Base-by-base conservation (phyloP, 768 basidiomycete genomes). In the Dioszegia aurantiaca region DNA sequence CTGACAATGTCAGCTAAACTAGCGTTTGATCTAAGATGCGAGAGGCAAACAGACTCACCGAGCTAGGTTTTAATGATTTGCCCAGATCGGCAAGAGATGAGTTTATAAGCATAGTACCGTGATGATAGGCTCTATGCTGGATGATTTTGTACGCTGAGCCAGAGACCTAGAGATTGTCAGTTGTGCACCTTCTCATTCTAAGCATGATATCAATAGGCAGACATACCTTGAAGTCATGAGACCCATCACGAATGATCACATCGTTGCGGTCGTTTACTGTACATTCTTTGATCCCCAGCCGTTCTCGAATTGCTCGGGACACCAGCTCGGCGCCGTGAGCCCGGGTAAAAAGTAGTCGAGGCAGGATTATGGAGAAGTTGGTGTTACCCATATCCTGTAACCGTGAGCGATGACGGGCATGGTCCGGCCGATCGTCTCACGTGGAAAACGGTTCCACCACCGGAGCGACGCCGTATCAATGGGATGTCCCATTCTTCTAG, bases 71-170 rank as follows among this genome's bases (percentile, higher is more conserved):
- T 47, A 98, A 79, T 10, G 90, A 77, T 60, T 87, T 83, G 0
- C 89, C 87, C 8, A 99, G 79, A 5, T 83, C 81, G 31, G 82
- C 80, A 27, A 97, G 81, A 44, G 81, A 78, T 2, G 91, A 90
- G 8, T 89, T 86, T 21, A 98, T 87, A 26, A 99, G 83, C 95
- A 99, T 99, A 16, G 95, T 99, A 0, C 95, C 95, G 67, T 99
- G 95, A 67, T 98, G 94, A 78, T 97, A 98, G 6, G 92, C 91
- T 27, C 95, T 82, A 52, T 85, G 84, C 65, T 85, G 88, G 42
- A 87, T 86, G 55, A 99, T 89, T 78, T 95, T 97, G 79, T 95
- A 99, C 11, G 95, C 95, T 9, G 92, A 97, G 40, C 95, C 95
- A 45, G 33, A 33, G 8, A 33, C 33, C 33, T 33, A 33, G 6